phyloP scores from a whole-genome alignment of 2,329 filamentous ascomycete genomes.

The Cadophora gregata region DNA sequence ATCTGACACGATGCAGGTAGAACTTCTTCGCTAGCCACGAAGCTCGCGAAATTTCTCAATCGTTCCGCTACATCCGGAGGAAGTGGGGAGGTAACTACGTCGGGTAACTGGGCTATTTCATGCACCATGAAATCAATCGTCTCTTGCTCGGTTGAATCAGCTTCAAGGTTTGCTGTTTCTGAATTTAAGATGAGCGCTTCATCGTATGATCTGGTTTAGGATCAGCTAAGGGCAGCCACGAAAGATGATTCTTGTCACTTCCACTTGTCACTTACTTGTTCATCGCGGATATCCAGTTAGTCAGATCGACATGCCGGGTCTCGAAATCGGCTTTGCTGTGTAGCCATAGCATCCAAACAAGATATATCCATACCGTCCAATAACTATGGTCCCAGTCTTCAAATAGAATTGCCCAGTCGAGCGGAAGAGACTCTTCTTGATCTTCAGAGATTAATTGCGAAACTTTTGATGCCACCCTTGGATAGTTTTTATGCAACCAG shows the following conservation, averaged over 20 bases:
- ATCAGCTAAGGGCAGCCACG: not conserved
- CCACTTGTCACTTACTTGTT: not conserved
- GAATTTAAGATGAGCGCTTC: not conserved
- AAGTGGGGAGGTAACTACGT: not conserved
- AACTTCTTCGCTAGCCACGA: conserved; percentile 32
- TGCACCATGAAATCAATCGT: conserved; percentile 32
- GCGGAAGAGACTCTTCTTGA: conserved; percentile 38
- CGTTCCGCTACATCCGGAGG: not conserved
- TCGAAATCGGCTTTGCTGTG: conserved; percentile 26
- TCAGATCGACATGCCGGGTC: conserved; percentile 16
- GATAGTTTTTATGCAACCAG: conserved; percentile 29
- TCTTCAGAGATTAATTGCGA: conserved; percentile 34
- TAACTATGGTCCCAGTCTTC: conserved; percentile 40
- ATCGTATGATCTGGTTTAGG: conserved; percentile 6
- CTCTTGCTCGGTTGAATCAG: conserved; percentile 26
- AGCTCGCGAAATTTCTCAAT: conserved; percentile 34
- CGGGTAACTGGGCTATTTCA: conserved; percentile 19
- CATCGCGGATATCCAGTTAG: conserved; percentile 24
- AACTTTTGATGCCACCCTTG: conserved; percentile 23
- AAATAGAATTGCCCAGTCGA: conserved; percentile 36
- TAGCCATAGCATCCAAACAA: conserved; percentile 30
- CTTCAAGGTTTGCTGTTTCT: not conserved
- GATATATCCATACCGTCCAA: conserved; percentile 39
- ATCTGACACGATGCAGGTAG: conserved; percentile 26
- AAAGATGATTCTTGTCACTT: not conserved